phyloP scores from a whole-genome alignment of 176 grass and related monocot species.

The Musa acuminata region DNA sequence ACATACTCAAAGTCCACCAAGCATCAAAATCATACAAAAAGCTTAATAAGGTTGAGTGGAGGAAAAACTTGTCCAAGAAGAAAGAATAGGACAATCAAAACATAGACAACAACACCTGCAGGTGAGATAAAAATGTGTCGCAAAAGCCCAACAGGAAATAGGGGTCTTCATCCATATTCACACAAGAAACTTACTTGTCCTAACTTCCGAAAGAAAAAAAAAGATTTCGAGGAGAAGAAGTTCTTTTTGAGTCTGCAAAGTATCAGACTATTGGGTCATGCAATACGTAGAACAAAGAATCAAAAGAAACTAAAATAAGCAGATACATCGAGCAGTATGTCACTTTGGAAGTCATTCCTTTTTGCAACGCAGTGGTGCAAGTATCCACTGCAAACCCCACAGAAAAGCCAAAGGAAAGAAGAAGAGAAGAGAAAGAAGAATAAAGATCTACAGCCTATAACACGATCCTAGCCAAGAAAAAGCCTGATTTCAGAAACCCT shows the following conservation, averaged over 20 bases:
- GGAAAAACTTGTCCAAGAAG: not conserved
- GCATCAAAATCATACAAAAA: not conserved
- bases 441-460: not conserved
- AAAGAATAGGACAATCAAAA: no score
- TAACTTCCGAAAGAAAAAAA: no score
- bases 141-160: no score
- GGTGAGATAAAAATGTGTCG: no score
- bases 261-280: not conserved
- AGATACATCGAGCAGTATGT: not conserved
- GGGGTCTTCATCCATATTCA: no score
- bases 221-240: not conserved
- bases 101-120: no score
- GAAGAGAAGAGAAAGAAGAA: not conserved
- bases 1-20: not conserved
- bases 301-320: not conserved
- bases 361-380: not conserved
- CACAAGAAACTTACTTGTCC: no score
- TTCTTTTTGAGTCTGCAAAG: not conserved
- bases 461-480: not conserved
- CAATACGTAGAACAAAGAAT: not conserved
- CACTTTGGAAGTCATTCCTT: not conserved
- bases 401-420: not conserved
- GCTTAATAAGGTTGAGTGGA: not conserved
- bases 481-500: slow-evolving; percentile 1
- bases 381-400: not conserved